phyloP scores from a whole-genome alignment of 306 rosid species.

The Cucurbita maxima region DNA sequence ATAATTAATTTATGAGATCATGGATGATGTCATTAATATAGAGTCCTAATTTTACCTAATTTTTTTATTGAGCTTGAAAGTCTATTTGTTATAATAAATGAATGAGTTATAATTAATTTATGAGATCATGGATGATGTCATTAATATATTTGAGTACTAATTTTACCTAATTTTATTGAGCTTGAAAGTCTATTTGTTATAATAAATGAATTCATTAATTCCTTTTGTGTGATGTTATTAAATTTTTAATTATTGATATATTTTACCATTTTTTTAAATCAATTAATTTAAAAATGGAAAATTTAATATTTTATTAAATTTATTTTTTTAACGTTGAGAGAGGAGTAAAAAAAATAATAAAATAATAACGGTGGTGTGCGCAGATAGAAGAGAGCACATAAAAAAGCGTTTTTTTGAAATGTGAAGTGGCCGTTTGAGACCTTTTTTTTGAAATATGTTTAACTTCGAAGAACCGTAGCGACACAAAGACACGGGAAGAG shows the following conservation, averaged over 20 bases:
- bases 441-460: constrained; percentile 5
- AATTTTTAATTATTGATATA: too few species aligned
- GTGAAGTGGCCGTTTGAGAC: constrained; percentile 56
- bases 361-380: background rate
- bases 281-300: too few species aligned
- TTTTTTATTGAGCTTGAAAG: background rate
- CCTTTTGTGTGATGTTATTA: too few species aligned
- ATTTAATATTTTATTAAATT: too few species aligned
- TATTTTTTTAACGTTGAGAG: too few species aligned
- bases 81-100: background rate
- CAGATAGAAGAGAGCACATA: background rate
- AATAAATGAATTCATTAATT: background rate
- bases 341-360: too few species aligned
- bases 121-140: background rate
- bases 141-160: background rate
- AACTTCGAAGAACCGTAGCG: constrained; percentile 6
- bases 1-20: background rate
- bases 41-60: background rate
- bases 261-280: too few species aligned
- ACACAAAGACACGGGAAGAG: too few species aligned
- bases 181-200: background rate
- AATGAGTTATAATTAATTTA: background rate
- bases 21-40: background rate
- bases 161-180: background rate
- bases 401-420: constrained; percentile 28